Conservation (phyloP, 106 monocot species). For the Gastrodia elata region DNA sequence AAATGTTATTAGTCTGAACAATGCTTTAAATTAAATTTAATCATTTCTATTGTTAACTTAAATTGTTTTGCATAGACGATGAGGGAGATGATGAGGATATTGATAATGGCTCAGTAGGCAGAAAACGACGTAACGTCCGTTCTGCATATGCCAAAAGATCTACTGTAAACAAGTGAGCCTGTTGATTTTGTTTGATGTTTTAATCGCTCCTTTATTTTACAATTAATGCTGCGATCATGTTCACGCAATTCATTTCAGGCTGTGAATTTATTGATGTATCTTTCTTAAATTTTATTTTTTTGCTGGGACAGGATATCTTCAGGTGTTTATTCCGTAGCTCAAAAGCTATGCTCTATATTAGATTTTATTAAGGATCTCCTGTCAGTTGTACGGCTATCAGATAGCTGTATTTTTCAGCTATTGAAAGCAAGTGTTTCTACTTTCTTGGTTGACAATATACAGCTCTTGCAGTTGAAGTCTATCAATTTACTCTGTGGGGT, state of each 20-base stretch:
- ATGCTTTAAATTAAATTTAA: neutral
- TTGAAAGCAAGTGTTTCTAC: slow-evolving; percentile 80
- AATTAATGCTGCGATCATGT: neutral
- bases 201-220: neutral
- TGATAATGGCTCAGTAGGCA: slow-evolving; percentile 42
- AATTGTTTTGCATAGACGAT: slow-evolving; percentile 27
- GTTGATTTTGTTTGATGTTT: neutral
- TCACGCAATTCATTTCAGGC: neutral
- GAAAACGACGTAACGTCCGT: slow-evolving; percentile 52
- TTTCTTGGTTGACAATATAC: slow-evolving; percentile 89
- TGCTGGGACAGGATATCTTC: slow-evolving; percentile 49
- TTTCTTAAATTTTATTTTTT: slow-evolving; percentile 12
- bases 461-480: slow-evolving; percentile 89
- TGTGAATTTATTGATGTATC: neutral
- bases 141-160: slow-evolving; percentile 48
- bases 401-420: slow-evolving; percentile 90
- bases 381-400: slow-evolving; percentile 60
- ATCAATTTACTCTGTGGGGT: slow-evolving; percentile 81
- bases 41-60: neutral
- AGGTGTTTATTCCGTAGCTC: slow-evolving; percentile 50
- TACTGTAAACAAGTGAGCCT: slow-evolving; percentile 51
- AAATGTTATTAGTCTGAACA: neutral
- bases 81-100: slow-evolving; percentile 74
- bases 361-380: slow-evolving; percentile 79
- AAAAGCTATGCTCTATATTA: slow-evolving; percentile 82